A percentile compares a stretch with the other conserved stretches of the same genome.
phyloP scores from a whole-genome alignment of 331 rosid genomes.

The Malus hybrid region DNA sequence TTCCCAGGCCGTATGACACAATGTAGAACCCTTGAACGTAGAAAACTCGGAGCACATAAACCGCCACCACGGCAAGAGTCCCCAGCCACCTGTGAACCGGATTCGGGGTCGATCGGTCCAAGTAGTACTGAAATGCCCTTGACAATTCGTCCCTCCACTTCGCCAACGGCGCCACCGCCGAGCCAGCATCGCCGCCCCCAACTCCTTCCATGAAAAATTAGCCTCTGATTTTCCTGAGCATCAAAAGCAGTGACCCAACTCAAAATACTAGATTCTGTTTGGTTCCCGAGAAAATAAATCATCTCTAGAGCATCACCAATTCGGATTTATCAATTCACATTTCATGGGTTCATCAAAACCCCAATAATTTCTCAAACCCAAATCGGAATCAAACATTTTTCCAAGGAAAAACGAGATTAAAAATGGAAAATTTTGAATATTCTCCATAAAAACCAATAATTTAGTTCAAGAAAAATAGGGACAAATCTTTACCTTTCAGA shows the following conservation, averaged over 20 bases:
- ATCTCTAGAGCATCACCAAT: not conserved
- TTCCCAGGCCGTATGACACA: constrained; percentile 59
- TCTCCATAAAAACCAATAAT: not conserved
- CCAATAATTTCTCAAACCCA: not conserved
- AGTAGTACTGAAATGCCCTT: constrained; percentile 42
- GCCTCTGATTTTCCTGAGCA: constrained; percentile 1
- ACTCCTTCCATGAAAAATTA: constrained; percentile 40
- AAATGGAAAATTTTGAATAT: too few species aligned
- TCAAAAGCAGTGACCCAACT: not conserved
- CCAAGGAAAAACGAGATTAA: not conserved
- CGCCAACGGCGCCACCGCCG: constrained; percentile 41
- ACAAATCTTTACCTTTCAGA: not conserved
- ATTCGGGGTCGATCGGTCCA: constrained; percentile 59
- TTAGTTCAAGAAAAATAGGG: not conserved
- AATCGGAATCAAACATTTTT: not conserved
- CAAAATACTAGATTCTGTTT: not conserved
- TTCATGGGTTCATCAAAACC: not conserved
- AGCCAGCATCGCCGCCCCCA: constrained; percentile 36
- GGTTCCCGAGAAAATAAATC: not conserved
- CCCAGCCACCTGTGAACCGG: constrained; percentile 59
- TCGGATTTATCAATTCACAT: not conserved
- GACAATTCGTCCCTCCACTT: constrained; percentile 50
- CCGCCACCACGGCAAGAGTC: constrained; percentile 29
- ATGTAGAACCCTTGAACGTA: constrained; percentile 52
- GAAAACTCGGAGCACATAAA: constrained; percentile 52